Percentiles rank a stretch among this genome's conserved stretches.
Conservation (phyloP, 1,284 basidiomycete genomes). For the Rhodotorula sp. region DNA sequence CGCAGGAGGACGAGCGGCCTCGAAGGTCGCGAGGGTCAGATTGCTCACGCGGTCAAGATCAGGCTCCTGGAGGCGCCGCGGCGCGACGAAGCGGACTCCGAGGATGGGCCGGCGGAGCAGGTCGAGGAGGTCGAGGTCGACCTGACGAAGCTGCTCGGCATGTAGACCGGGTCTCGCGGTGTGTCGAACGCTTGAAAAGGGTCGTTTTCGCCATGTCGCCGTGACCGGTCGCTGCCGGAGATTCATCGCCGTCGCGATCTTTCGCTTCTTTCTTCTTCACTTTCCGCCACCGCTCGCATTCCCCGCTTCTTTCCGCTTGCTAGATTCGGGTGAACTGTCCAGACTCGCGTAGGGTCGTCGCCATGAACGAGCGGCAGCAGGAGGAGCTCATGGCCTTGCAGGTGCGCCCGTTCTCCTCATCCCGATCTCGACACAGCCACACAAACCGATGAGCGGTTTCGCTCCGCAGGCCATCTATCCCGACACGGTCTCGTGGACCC, state of each 20-base stretch:
- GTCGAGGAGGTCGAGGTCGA: neutral
- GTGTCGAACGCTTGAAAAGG: neutral
- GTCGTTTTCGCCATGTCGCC: neutral
- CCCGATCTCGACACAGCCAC: neutral
- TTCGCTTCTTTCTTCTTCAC: neutral
- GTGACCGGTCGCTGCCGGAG: neutral
- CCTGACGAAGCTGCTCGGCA: constrained; percentile 6
- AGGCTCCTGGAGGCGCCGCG: neutral
- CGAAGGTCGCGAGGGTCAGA: neutral
- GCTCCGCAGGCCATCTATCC: constrained; percentile 39
- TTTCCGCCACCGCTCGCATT: neutral
- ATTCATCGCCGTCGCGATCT: neutral
- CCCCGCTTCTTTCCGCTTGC: neutral
- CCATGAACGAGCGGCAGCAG: constrained; percentile 34
- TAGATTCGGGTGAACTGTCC: too few relatives aligned
- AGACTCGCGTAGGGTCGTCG: too few relatives aligned
- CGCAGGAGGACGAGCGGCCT: neutral
- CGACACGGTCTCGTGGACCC: constrained; percentile 20
- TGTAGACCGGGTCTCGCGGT: neutral
- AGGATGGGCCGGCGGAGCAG: neutral
- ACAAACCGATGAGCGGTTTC: neutral
- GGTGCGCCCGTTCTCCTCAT: constrained; percentile 8
- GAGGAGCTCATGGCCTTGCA: constrained; percentile 40
- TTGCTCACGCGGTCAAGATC: neutral
- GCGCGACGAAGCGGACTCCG: neutral